A percentile compares a stretch with the other conserved stretches of the same genome.
Evolutionary conservation across 2,329 filamentous ascomycete species (phyloP).

Genomic region (Colletotrichum tamarilloi): DNA sequence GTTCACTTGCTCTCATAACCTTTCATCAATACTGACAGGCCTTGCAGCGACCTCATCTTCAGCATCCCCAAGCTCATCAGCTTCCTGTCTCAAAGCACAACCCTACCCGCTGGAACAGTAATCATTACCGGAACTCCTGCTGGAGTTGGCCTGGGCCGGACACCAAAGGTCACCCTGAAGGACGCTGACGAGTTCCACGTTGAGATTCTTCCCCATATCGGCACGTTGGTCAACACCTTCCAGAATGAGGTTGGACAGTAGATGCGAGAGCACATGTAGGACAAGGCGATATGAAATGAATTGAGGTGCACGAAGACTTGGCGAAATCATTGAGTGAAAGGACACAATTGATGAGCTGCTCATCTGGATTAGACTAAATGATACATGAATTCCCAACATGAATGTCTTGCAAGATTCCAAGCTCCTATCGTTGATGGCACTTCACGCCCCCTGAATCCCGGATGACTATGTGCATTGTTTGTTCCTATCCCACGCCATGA

Average conservation of each 20-base stretch:
- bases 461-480: no score
- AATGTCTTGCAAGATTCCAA: neutral
- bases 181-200: slow-evolving; percentile 56
- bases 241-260: slow-evolving; percentile 28
- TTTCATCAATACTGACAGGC: slow-evolving; percentile 44
- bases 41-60: slow-evolving; percentile 64
- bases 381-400: neutral
- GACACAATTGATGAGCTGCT: neutral
- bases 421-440: no score
- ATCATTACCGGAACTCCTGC: slow-evolving; percentile 58
- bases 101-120: slow-evolving; percentile 51
- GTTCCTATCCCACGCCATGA: no score
- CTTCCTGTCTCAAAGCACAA: slow-evolving; percentile 57
- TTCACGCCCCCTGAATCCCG: no score
- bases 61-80: slow-evolving; percentile 56
- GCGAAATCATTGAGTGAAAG: neutral
- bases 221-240: slow-evolving; percentile 50
- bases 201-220: slow-evolving; percentile 55
- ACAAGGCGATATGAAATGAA: no score
- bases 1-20: slow-evolving; percentile 21
- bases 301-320: no score
- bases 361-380: neutral
- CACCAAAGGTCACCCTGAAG: slow-evolving; percentile 49
- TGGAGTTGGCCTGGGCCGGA: slow-evolving; percentile 52
- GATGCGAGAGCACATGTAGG: neutral